These are phyloP conservation scores for Lentinula sp. DNA, from an alignment of 768 basidiomycete genomes.

Conservation along the genomic window DNA sequence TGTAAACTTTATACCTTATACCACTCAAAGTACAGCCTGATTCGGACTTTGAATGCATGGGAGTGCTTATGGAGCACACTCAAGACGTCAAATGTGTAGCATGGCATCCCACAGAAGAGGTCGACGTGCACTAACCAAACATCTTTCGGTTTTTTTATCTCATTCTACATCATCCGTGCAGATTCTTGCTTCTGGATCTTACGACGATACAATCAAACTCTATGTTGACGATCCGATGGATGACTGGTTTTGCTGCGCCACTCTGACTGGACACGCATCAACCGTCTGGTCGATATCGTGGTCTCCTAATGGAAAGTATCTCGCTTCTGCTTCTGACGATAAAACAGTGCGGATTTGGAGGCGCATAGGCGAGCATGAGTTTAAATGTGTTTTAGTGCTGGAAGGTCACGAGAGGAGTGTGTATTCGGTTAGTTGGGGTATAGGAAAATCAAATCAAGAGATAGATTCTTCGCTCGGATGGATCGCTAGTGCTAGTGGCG, in stretches of 20 bases:
- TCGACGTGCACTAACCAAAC: constrained; percentile 23
- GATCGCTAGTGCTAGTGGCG: constrained; percentile 81
- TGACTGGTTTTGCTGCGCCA: constrained; percentile 88
- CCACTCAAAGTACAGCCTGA: constrained; percentile 70
- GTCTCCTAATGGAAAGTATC: constrained; percentile 68
- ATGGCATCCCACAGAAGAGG: constrained; percentile 97
- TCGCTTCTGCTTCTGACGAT: constrained; percentile 87
- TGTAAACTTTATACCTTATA: not conserved
- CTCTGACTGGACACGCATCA: constrained; percentile 72
- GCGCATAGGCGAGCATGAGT: constrained; percentile 52
- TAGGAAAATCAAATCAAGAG: constrained; percentile 25
- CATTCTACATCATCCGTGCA: constrained; percentile 2
- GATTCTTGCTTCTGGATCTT: constrained; percentile 63
- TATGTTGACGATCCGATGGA: constrained; percentile 90
- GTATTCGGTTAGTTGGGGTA: constrained; percentile 76
- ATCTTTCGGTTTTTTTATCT: constrained; percentile 1
- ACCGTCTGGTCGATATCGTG: constrained; percentile 93
- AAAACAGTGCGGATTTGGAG: constrained; percentile 83
- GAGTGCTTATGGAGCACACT: constrained; percentile 92
- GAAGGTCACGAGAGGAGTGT: constrained; percentile 67
- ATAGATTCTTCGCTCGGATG: constrained; percentile 55
- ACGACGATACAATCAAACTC: constrained; percentile 93
- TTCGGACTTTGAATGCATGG: constrained; percentile 90
- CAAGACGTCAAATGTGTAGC: constrained; percentile 95
- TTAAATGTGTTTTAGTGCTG: constrained; percentile 56